Conservation (phyloP, 768 basidiomycete genomes). For the Hirschioporus abietinus region DNA sequence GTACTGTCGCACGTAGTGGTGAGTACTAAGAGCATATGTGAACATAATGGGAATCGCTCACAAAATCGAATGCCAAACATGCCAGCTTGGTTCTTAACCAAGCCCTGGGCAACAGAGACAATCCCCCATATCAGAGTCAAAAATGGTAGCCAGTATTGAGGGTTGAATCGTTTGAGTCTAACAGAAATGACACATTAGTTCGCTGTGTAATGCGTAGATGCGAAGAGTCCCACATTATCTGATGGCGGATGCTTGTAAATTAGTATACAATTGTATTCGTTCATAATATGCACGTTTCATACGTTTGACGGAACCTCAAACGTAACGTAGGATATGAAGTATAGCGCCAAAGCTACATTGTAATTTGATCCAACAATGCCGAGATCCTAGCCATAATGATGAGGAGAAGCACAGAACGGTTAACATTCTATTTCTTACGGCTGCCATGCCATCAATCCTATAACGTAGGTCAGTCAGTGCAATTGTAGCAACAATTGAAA, state of each 20-base stretch:
- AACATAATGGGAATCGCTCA: constrained; percentile 25
- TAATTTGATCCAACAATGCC: constrained; percentile 43
- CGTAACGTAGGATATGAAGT: constrained; percentile 56
- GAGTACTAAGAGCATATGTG: not conserved
- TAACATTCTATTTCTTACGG: constrained; percentile 24
- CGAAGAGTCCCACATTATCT: constrained; percentile 3
- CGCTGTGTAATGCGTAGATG: too few relatives aligned
- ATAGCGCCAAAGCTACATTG: constrained; percentile 53
- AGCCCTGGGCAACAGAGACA: constrained; percentile 47
- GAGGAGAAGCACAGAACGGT: not conserved
- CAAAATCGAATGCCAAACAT: constrained; percentile 51
- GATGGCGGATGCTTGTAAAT: not conserved
- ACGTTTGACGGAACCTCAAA: constrained; percentile 60
- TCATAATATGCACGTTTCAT: constrained; percentile 13
- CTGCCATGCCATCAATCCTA: constrained; percentile 50
- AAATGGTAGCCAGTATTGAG: constrained; percentile 55
- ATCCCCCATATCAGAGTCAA: constrained; percentile 58
- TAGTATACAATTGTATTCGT: not conserved
- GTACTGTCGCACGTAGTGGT: constrained; percentile 28
- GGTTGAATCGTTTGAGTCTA: constrained; percentile 55
- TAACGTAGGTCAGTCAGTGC: not conserved
- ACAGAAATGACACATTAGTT: not conserved
- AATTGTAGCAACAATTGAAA: not conserved
- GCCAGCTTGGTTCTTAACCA: constrained; percentile 47
- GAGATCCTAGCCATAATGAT: constrained; percentile 36